Conservation (phyloP, 2,329 filamentous ascomycete genomes). For the Bipolaris zeicola region DNA sequence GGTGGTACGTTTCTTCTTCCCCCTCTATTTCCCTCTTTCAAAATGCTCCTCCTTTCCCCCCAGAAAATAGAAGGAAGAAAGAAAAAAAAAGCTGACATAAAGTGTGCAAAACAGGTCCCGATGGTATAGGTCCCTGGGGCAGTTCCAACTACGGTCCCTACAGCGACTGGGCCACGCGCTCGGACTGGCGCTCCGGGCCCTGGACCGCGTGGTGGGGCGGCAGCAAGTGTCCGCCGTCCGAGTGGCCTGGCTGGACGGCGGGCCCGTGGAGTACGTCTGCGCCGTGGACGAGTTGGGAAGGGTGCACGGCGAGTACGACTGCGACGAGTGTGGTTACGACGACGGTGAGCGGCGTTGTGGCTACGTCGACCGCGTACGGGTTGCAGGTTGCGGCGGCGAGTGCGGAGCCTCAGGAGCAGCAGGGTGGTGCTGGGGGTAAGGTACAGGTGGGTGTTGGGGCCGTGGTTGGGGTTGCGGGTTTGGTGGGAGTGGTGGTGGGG, state of each 20-base stretch:
- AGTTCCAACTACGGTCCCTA: constrained; percentile 35
- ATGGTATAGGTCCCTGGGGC: constrained; percentile 38
- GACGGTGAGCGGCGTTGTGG: constrained; percentile 30
- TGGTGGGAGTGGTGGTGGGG: constrained; percentile 32
- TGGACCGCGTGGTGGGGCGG: constrained; percentile 48
- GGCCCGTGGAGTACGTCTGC: constrained; percentile 43
- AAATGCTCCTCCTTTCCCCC: too few species aligned
- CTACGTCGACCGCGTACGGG: constrained; percentile 37
- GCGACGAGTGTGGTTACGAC: constrained; percentile 38
- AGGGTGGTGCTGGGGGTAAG: constrained; percentile 15
- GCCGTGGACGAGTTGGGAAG: constrained; percentile 46
- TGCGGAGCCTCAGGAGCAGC: neutral
- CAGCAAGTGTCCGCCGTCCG: constrained; percentile 35
- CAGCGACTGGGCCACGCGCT: constrained; percentile 35
- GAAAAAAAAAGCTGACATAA: neutral
- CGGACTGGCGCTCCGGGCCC: constrained; percentile 35
- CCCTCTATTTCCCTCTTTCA: too few species aligned
- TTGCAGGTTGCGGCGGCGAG: constrained; percentile 41
- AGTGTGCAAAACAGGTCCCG: constrained; percentile 11
- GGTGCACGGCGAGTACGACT: constrained; percentile 41
- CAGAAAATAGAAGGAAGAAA: too few species aligned
- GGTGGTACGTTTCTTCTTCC: constrained; percentile 21
- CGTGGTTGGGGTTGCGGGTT: constrained; percentile 28
- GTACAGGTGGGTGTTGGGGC: constrained; percentile 26
- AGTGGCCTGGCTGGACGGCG: constrained; percentile 48